Base-by-base conservation (phyloP, 208 protist species). In the Trypanosoma platydactyli region DNA sequence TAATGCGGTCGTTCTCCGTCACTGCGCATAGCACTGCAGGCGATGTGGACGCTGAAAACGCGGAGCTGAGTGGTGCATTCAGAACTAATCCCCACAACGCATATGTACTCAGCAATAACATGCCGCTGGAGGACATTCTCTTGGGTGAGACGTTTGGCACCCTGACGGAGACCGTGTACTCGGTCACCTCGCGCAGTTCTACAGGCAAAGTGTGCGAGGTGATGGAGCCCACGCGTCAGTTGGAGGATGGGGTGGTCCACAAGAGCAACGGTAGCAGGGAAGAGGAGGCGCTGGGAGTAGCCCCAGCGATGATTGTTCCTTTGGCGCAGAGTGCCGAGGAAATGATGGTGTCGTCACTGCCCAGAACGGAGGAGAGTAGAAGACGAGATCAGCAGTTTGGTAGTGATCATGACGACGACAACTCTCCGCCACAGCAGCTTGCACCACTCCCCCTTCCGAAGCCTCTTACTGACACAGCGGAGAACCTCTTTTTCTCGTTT, bases 71-170 rank as follows among this genome's bases (percentile, higher is more conserved):
- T 41, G 24, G 25, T 40, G 45, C 45, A 18, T 64, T 64, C 35
- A 38, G 20, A 0, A 45, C 45, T 11, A 20, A 1, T 18, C 20
- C 59, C 7, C 46, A 22, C 42, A 42, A 16, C 40, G 24, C 20
- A 7, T n/a, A 25, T 27, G 25, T 64, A 9, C 5, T 64, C 16
- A n/a, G 16, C 25, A 54, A 22, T 15, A 42, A 27, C 35, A 22
- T 22, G 33, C 4, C 44, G 27, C 41, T 27, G 1, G 45, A 64
- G 20, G 29, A 15, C 5, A 42, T 27, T 7, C 27, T 6, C 25
- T 64, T 27, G 18, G 38, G 45, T 9, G 59, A 64, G 7, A 64
- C 29, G n/a, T 53, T 54, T 54, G 59, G 59, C 20, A 53, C 45
- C 11, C 15, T 41, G 1, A 35, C 46, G 42, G 30, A 64, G 18